These are phyloP conservation scores for Sphaerosporella brunnea DNA, from an alignment of 495 filamentous ascomycete species.

Conservation along the genomic window DNA sequence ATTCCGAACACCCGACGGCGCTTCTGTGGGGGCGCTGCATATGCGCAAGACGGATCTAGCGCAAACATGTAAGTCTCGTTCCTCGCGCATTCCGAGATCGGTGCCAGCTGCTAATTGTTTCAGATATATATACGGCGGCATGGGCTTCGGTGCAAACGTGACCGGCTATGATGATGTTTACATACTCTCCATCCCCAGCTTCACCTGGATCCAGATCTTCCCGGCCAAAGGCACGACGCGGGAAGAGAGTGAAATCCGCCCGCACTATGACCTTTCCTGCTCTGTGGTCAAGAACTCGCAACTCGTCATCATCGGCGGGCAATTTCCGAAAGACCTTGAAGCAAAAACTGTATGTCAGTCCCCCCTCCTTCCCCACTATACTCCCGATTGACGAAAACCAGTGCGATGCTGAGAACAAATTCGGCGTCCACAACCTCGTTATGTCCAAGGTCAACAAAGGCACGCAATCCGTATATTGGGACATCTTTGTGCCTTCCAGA, in stretches of 20 bases:
- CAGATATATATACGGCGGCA: constrained; percentile 38
- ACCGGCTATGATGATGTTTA: constrained; percentile 35
- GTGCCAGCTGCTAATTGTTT: too few relatives aligned
- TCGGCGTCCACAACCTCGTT: constrained; percentile 31
- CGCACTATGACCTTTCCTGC: constrained; percentile 19
- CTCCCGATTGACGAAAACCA: background rate
- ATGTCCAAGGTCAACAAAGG: constrained; percentile 27
- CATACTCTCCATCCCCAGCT: constrained; percentile 39
- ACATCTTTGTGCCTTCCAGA: constrained; percentile 24
- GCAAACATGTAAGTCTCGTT: constrained; percentile 32
- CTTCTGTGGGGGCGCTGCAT: constrained; percentile 39
- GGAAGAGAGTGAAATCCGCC: background rate
- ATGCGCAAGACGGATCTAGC: constrained; percentile 37
- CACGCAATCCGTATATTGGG: constrained; percentile 21
- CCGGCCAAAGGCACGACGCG: background rate
- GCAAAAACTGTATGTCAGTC: background rate
- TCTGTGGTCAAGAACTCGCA: constrained; percentile 18
- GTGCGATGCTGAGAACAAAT: constrained; percentile 25
- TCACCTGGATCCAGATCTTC: constrained; percentile 31
- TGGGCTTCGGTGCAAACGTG: background rate
- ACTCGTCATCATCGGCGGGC: constrained; percentile 19
- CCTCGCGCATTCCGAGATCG: too few relatives aligned
- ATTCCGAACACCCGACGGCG: constrained; percentile 32
- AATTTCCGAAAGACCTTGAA: background rate
- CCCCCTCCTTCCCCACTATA: background rate